Percentiles rank a stretch among this genome's conserved stretches.
Evolutionary conservation across 2,329 filamentous ascomycete species (phyloP).

Genomic region (Fusarium sp.): DNA sequence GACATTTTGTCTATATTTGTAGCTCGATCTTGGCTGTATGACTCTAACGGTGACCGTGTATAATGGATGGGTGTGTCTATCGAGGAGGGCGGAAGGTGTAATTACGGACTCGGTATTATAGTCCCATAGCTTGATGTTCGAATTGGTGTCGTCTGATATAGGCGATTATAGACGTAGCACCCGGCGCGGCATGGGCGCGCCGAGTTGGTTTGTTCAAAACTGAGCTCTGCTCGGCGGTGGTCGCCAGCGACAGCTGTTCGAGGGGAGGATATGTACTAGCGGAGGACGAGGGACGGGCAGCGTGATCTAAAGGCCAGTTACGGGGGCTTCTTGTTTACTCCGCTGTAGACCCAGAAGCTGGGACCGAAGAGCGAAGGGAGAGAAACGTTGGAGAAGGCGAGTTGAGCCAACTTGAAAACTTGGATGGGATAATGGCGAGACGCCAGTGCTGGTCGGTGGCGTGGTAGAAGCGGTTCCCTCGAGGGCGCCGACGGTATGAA

Average conservation of each 20-base stretch:
- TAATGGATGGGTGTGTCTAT: slow-evolving; percentile 15
- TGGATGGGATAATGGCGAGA: slow-evolving; percentile 47
- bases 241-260: slow-evolving; percentile 33
- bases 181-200: slow-evolving; percentile 53
- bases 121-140: slow-evolving; percentile 45
- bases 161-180: slow-evolving; percentile 44
- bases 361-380: slow-evolving; percentile 91
- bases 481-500: background rate
- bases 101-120: slow-evolving; percentile 46
- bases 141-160: slow-evolving; percentile 23
- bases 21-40: background rate
- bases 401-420: slow-evolving; percentile 94
- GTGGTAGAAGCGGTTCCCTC: slow-evolving; percentile 8
- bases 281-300: slow-evolving; percentile 5
- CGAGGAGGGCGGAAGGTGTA: slow-evolving; percentile 28
- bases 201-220: slow-evolving; percentile 50
- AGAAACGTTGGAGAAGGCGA: slow-evolving; percentile 75
- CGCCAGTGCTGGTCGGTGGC: slow-evolving; percentile 30
- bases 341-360: slow-evolving; percentile 92
- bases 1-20: slow-evolving; percentile 65
- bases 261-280: slow-evolving; percentile 10
- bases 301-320: slow-evolving; percentile 70
- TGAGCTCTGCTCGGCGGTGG: slow-evolving; percentile 36
- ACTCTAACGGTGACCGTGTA: slow-evolving; percentile 13
- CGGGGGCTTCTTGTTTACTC: slow-evolving; percentile 97